phyloP scores from a whole-genome alignment of 73 alveolate species.

The Stentor roeselii region DNA sequence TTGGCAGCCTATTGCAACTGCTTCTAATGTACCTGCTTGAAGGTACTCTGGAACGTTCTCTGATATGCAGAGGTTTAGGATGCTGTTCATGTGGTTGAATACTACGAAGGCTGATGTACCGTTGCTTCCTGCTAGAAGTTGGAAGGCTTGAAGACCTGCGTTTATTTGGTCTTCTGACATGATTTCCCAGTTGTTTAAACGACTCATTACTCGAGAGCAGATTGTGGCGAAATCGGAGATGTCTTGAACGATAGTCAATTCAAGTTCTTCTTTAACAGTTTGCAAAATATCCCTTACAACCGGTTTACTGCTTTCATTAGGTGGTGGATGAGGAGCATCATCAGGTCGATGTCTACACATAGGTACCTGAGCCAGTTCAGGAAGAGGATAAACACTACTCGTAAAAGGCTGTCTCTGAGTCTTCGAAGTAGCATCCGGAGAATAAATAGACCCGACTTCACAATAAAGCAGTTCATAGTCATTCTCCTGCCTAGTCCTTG shows the following conservation, averaged over 20 bases:
- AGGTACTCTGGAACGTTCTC: constrained; percentile 13
- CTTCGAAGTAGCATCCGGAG: constrained; percentile 16
- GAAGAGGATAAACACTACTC: constrained; percentile 33
- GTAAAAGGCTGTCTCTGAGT: constrained; percentile 38
- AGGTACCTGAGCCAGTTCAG: neutral
- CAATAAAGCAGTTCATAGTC: constrained; percentile 46
- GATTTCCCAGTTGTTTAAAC: constrained; percentile 4
- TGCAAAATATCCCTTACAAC: neutral
- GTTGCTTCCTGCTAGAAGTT: neutral
- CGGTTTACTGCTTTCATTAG: neutral
- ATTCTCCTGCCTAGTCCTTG: neutral
- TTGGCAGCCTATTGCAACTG: neutral
- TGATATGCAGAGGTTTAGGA: neutral
- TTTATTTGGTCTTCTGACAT: neutral
- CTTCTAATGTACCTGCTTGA: neutral
- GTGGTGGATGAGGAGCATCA: neutral
- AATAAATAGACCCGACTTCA: constrained; percentile 32
- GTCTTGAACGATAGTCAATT: neutral
- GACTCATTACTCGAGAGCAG: neutral
- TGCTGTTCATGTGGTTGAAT: neutral
- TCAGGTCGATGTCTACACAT: neutral
- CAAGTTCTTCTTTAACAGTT: neutral
- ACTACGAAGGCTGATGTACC: neutral
- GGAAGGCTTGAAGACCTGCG: neutral
- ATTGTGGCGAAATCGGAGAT: neutral